Conservation (phyloP, 2,329 filamentous ascomycete species). For the Uncinocarpus reesii region DNA sequence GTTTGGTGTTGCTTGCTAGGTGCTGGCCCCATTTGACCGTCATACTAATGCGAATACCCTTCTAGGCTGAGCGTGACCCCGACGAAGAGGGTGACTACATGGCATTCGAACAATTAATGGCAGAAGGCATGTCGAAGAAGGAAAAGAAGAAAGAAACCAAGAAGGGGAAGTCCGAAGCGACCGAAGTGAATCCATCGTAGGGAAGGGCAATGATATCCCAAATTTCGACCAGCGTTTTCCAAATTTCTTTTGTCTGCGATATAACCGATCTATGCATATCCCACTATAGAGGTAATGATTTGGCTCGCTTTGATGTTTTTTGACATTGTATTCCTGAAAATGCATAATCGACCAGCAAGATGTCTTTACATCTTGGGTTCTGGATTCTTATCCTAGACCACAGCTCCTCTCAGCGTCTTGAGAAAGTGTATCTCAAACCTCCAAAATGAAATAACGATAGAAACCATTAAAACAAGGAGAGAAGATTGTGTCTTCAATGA, state of each 20-base stretch:
- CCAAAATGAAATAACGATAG: too few relatives aligned
- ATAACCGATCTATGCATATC: constrained; percentile 2
- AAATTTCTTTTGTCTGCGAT: neutral
- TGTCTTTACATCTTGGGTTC: too few relatives aligned
- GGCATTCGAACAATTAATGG: constrained; percentile 95
- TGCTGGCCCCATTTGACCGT: too few relatives aligned
- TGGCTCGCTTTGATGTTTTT: neutral
- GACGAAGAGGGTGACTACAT: constrained; percentile 98
- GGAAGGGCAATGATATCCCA: too few relatives aligned
- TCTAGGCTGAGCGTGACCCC: constrained; percentile 70
- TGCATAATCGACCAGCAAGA: neutral
- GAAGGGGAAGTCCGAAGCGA: constrained; percentile 23
- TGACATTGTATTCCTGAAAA: neutral
- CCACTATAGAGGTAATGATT: constrained; percentile 9
- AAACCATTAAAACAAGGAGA: too few relatives aligned
- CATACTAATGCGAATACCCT: too few relatives aligned
- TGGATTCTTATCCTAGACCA: too few relatives aligned
- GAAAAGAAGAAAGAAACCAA: constrained; percentile 47
- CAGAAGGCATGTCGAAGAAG: constrained; percentile 92
- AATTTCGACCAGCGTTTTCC: neutral
- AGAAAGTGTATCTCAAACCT: too few relatives aligned
- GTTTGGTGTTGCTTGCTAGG: too few relatives aligned
- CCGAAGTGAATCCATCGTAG: constrained; percentile 14
- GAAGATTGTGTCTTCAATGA: neutral
- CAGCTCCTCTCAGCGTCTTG: too few relatives aligned